Percentiles rank a stretch among this genome's conserved stretches.
These are phyloP conservation scores for Xylariaceae sp. DNA, from an alignment of 2,329 filamentous ascomycete genomes.

Conservation along the genomic window DNA sequence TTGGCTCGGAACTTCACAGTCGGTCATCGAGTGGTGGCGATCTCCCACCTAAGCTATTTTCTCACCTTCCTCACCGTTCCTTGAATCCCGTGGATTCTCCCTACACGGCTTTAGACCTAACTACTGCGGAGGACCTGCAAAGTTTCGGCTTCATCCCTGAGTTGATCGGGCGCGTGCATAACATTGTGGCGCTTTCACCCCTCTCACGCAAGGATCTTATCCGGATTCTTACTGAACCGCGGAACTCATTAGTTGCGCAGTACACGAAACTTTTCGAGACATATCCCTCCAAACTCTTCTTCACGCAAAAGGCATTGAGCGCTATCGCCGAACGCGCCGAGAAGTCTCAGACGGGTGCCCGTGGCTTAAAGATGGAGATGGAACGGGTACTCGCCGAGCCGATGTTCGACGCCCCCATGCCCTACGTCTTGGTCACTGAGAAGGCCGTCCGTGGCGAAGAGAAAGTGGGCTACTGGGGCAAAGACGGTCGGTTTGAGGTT, in stretches of 20 bases:
- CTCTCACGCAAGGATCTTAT: constrained; percentile 65
- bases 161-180: constrained; percentile 90
- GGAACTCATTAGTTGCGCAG: constrained; percentile 81
- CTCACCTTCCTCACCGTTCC: constrained; percentile 52
- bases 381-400: constrained; percentile 72
- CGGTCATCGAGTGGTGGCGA: constrained; percentile 45
- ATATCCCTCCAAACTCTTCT: constrained; percentile 72
- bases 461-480: constrained; percentile 58
- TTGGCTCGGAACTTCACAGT: constrained; percentile 75
- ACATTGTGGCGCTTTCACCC: constrained; percentile 78
- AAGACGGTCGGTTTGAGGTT: constrained; percentile 64
- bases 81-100: constrained; percentile 30
- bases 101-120: constrained; percentile 62
- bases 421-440: constrained; percentile 70
- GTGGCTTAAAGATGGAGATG: constrained; percentile 74
- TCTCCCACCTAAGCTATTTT: constrained; percentile 58
- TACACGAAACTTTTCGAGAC: constrained; percentile 82
- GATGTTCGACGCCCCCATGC: constrained; percentile 75
- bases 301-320: constrained; percentile 75
- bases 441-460: constrained; percentile 59
- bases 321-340: constrained; percentile 68
- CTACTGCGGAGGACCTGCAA: constrained; percentile 71
- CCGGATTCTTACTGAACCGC: constrained; percentile 85
- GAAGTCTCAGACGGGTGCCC: constrained; percentile 64
- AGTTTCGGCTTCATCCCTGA: constrained; percentile 89